Evolutionary conservation across 257 asterid genomes (phyloP).

Genomic region (Jaltomata sinuosa): DNA sequence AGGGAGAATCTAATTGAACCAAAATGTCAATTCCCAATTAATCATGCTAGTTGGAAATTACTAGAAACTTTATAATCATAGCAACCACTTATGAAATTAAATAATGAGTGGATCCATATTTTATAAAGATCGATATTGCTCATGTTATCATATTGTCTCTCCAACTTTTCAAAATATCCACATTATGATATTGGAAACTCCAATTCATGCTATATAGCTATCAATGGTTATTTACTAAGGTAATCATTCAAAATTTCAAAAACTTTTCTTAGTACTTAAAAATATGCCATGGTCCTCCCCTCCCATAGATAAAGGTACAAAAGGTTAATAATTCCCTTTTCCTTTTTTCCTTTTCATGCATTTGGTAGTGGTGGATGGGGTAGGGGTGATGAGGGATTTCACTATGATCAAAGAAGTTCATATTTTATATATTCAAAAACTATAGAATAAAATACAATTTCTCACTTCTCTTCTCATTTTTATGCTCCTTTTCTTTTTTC

Average conservation of each 20-base stretch:
- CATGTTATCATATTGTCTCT: background rate
- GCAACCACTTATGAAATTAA: background rate
- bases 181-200: background rate
- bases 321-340: background rate
- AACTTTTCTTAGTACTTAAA: background rate
- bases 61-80: background rate
- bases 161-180: background rate
- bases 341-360: background rate
- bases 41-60: background rate
- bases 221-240: background rate
- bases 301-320: background rate
- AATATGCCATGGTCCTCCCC: background rate
- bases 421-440: background rate
- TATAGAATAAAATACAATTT: background rate
- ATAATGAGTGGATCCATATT: background rate
- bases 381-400: background rate
- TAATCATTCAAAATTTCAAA: background rate
- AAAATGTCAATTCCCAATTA: background rate
- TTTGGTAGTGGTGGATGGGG: background rate
- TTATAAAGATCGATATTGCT: background rate
- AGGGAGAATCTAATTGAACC: background rate
- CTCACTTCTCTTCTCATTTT: background rate
- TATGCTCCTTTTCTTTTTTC: background rate
- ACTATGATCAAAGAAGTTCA: background rate
- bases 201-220: background rate